These are phyloP conservation scores for Fusarium brevicatenulatum DNA, from an alignment of 2,329 filamentous ascomycete species.

Conservation along the genomic window DNA sequence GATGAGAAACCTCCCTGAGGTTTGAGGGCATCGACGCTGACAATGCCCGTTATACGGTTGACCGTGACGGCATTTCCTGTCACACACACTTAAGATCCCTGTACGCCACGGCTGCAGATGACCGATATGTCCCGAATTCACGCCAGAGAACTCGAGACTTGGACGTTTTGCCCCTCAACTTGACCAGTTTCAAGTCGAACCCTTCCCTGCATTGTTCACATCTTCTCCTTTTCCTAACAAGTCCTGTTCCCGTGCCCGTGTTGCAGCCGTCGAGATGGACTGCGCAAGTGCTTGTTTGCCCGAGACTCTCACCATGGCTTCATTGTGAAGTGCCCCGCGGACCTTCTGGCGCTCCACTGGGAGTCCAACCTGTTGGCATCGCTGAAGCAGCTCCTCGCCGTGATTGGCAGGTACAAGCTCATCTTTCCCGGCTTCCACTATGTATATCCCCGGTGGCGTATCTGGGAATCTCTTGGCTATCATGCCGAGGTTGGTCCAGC, in stretches of 20 bases:
- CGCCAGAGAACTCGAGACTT: constrained; percentile 29
- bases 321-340: constrained; percentile 65
- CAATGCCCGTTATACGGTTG: constrained; percentile 12
- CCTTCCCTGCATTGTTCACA: constrained; percentile 1
- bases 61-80: constrained; percentile 41
- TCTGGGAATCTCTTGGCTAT: constrained; percentile 49
- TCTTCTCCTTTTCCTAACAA: constrained; percentile 3
- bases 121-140: constrained; percentile 45
- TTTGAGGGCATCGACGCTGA: constrained; percentile 23
- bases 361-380: constrained; percentile 60
- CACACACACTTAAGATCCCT: constrained; percentile 35
- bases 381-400: constrained; percentile 56
- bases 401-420: constrained; percentile 67
- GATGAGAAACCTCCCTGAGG: constrained; percentile 25
- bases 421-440: constrained; percentile 67
- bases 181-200: constrained; percentile 21
- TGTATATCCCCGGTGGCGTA: constrained; percentile 54
- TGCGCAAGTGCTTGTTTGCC: constrained; percentile 44
- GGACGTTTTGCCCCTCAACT: constrained; percentile 15
- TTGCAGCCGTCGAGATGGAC: constrained; percentile 41
- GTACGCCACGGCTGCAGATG: constrained; percentile 27
- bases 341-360: constrained; percentile 57
- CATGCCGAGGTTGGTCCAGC: constrained; percentile 59
- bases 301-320: constrained; percentile 58
- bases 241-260: constrained; percentile 22